phyloP scores from a whole-genome alignment of 768 basidiomycete species.

The Leccinum subgranulosum region DNA sequence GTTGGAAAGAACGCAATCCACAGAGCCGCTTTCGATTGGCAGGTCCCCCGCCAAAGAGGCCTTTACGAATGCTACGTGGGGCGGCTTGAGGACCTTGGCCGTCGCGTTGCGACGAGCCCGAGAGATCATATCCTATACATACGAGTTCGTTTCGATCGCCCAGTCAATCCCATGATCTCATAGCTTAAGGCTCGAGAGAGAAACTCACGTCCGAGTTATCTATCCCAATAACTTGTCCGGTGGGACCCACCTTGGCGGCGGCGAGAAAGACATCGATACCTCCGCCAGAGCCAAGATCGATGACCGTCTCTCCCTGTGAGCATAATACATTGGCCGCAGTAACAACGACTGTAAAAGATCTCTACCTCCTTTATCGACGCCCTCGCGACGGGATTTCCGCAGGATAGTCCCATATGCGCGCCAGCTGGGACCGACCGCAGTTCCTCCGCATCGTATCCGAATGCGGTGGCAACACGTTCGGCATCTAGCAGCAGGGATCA shows the following conservation, averaged over 20 bases:
- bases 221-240: constrained; percentile 51
- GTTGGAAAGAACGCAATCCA: constrained; percentile 58
- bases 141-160: not conserved
- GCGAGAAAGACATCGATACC: constrained; percentile 57
- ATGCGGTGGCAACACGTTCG: constrained; percentile 27
- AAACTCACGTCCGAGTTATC: constrained; percentile 46
- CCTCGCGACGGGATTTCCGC: constrained; percentile 49
- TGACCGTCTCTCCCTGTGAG: constrained; percentile 49
- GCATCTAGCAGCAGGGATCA: constrained; percentile 4
- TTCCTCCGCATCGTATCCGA: constrained; percentile 47
- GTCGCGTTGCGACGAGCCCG: constrained; percentile 46
- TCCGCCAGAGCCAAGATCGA: constrained; percentile 57
- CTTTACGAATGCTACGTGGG: constrained; percentile 48
- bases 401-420: constrained; percentile 49
- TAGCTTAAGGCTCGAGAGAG: not conserved
- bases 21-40: constrained; percentile 44
- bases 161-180: not conserved
- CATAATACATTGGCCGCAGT: not conserved
- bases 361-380: constrained; percentile 46
- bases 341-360: not conserved
- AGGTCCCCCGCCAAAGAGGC: constrained; percentile 40
- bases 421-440: constrained; percentile 41
- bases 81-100: constrained; percentile 40
- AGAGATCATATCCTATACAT: constrained; percentile 48
- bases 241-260: constrained; percentile 45